These are phyloP conservation scores for Vanderwaltozyma polyspora DNA, from an alignment of 805 yeast species.

Conservation along the genomic window DNA sequence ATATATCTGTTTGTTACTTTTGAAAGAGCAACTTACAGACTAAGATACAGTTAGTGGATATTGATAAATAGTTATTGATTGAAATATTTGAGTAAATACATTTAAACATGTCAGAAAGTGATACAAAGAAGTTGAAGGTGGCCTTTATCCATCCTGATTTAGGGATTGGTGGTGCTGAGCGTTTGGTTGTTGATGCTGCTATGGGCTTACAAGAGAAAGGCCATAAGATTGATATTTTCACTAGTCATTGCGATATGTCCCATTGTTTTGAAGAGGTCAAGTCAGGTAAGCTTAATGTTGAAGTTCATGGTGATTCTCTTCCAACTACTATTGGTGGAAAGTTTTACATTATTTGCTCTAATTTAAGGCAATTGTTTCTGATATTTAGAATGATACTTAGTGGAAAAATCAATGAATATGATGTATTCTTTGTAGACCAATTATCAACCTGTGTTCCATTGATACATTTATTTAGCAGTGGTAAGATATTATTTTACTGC, in stretches of 20 bases:
- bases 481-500: slow-evolving; percentile 70
- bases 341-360: slow-evolving; percentile 74
- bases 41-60: too few species aligned
- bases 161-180: slow-evolving; percentile 96
- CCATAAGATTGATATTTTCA: slow-evolving; percentile 56
- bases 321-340: slow-evolving; percentile 61
- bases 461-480: slow-evolving; percentile 33
- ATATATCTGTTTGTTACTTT: too few species aligned
- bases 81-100: too few species aligned
- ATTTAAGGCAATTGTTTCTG: slow-evolving; percentile 67
- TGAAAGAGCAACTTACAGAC: too few species aligned
- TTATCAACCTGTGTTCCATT: slow-evolving; percentile 72
- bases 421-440: slow-evolving; percentile 79
- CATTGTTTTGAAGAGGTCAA: slow-evolving; percentile 91
- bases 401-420: slow-evolving; percentile 42
- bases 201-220: slow-evolving; percentile 63
- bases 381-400: slow-evolving; percentile 34
- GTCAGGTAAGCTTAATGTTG: slow-evolving; percentile 44
- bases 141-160: slow-evolving; percentile 93
- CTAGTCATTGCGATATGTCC: slow-evolving; percentile 77
- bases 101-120: not conserved
- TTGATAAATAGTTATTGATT: too few species aligned
- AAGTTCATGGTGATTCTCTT: slow-evolving; percentile 71
- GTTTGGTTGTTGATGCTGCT: slow-evolving; percentile 94
- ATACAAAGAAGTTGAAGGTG: slow-evolving; percentile 34